Percentiles rank a stretch among this genome's conserved stretches.
phyloP scores from a whole-genome alignment of 2,329 filamentous ascomycete species.

The Ophiostoma populinum region DNA sequence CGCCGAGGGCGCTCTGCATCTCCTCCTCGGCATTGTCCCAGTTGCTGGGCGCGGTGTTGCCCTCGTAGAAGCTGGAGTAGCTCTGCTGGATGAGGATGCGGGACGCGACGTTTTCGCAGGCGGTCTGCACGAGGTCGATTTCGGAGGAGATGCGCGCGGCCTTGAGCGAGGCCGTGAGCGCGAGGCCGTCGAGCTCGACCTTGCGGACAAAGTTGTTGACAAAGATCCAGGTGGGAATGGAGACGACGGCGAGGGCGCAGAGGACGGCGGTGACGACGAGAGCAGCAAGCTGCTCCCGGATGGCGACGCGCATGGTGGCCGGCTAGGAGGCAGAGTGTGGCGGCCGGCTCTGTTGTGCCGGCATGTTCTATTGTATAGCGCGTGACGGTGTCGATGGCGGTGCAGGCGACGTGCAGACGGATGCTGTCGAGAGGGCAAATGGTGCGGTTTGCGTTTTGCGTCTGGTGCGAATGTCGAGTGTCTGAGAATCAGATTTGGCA shows the following conservation, averaged over 20 bases:
- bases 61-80: constrained; percentile 32
- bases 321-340: constrained; percentile 16
- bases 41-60: constrained; percentile 37
- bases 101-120: constrained; percentile 54
- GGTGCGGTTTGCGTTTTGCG: neutral
- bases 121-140: constrained; percentile 62
- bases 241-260: constrained; percentile 57
- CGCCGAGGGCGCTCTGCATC: constrained; percentile 50
- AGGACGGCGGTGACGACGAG: constrained; percentile 63
- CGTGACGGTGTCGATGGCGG: neutral
- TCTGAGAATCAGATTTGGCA: too few species aligned
- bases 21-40: constrained; percentile 48
- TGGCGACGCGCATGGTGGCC: constrained; percentile 61
- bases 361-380: constrained; percentile 14
- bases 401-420: neutral
- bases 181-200: constrained; percentile 43
- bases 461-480: too few species aligned
- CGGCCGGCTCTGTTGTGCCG: constrained; percentile 9
- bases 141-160: constrained; percentile 65
- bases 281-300: constrained; percentile 69
- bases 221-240: constrained; percentile 55
- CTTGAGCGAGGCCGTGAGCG: constrained; percentile 72
- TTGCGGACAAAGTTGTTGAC: constrained; percentile 35
- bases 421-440: neutral
- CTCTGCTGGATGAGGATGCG: constrained; percentile 40